These are phyloP conservation scores for Triticum timopheevii DNA, from an alignment of 176 grass and related monocot genomes.

Conservation along the genomic window DNA sequence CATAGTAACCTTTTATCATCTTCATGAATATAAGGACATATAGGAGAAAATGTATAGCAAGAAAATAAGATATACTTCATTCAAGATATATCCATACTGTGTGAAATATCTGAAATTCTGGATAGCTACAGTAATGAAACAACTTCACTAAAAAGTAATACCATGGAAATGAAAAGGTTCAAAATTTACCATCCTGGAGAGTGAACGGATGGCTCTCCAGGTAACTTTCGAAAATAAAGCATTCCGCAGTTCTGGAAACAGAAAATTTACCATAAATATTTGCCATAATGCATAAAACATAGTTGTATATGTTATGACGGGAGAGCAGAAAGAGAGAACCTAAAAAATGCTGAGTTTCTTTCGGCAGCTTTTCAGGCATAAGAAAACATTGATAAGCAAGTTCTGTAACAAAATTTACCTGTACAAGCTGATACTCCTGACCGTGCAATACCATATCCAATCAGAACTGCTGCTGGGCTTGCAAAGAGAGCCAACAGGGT, in stretches of 20 bases:
- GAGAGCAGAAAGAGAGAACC: not conserved
- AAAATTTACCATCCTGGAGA: constrained; percentile 79
- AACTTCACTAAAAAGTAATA: not conserved
- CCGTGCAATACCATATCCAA: constrained; percentile 97
- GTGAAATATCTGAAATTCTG: constrained; percentile 32
- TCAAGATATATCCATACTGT: constrained; percentile 4
- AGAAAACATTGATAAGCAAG: not conserved
- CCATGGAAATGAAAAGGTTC: not conserved
- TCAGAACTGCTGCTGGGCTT: constrained; percentile 92
- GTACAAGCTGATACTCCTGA: constrained; percentile 86
- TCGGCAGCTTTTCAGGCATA: not conserved
- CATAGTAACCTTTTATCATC: not conserved
- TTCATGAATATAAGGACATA: constrained; percentile 16
- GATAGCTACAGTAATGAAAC: not conserved
- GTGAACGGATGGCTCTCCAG: constrained; percentile 80
- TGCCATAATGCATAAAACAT: constrained; percentile 8
- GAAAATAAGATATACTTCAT: not conserved
- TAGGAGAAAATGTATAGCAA: constrained; percentile 3
- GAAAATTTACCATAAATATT: constrained; percentile 27
- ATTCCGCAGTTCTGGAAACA: constrained; percentile 74
- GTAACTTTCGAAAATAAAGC: constrained; percentile 97
- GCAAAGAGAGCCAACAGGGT: constrained; percentile 94
- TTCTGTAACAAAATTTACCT: constrained; percentile 46
- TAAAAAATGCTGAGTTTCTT: not conserved
- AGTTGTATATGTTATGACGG: not conserved